Base-by-base conservation (phyloP, 2,329 filamentous ascomycete genomes). In the Endothia cerciana region DNA sequence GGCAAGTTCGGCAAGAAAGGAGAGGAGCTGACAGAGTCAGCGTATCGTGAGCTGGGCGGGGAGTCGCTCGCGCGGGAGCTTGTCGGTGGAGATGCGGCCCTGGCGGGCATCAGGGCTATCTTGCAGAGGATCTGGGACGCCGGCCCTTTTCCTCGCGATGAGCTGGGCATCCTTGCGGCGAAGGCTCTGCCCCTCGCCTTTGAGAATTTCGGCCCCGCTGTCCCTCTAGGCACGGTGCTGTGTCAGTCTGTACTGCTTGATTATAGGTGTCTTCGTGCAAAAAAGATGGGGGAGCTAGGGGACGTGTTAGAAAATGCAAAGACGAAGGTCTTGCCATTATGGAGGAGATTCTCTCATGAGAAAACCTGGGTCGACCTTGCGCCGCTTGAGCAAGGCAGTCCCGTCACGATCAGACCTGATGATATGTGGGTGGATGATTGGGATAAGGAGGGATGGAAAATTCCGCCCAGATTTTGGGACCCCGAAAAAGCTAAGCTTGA, bases 1-100 rank as follows among this genome's bases (percentile, higher is more conserved):
- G 65, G 63, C 28, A 28, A 30, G 17, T 13, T 38, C 2, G 38
- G 28, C 11, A 19, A 1, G 15, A 2, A 6, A 8, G 3, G 13
- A 3, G 36, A 58, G 8, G 63, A 45, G 13, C 22, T 60, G 19
- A 53, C 63, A 3, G 4, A 30, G 17, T 13, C 40, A 10, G 17
- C 19, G 10, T 62, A 66, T 28, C 15, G 10, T 10, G n/a, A 45
- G 30, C 57, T 68, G 0, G 64, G 64, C 7, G 66, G 66, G 36
- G 64, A 64, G 38, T 41, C 2, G 17, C 64, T 68, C 2, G 66
- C 66, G 38, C 60, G 38, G 28, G 64, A 66, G 57, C 64, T 68
- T 17, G 64, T 25, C 17, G 66, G 66, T 38, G 66, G 66, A 4
- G 36, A 5, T 7, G 40, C 33, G 17, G 66, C 61, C 5, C 57